phyloP scores from a whole-genome alignment of 345 rosid genomes.

The Ceriops decandra region DNA sequence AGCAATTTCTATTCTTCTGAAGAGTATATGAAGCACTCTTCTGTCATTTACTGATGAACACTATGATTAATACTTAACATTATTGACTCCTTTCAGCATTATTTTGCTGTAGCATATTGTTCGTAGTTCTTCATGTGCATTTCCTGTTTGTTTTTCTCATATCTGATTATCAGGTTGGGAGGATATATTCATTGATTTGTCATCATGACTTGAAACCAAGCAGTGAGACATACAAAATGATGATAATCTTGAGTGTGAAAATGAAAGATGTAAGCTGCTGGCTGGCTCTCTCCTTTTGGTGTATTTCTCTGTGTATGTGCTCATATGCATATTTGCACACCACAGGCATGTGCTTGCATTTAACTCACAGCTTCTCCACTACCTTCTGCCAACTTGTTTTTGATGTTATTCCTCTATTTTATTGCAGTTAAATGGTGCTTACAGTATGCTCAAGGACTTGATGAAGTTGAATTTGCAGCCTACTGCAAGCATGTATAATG shows the following conservation, averaged over 20 bases:
- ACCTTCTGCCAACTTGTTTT: background rate
- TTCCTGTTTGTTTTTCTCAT: background rate
- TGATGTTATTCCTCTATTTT: background rate
- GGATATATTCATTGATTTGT: slow-evolving; percentile 54
- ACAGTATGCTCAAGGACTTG: slow-evolving; percentile 55
- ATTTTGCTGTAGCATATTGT: background rate
- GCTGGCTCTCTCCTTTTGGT: background rate
- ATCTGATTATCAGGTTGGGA: slow-evolving; percentile 51
- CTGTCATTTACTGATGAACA: background rate
- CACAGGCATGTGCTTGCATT: background rate
- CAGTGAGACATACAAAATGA: slow-evolving; percentile 57
- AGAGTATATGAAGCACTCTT: background rate
- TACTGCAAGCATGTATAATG: slow-evolving; percentile 62
- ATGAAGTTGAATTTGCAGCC: slow-evolving; percentile 56
- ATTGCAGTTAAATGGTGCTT: slow-evolving; percentile 74
- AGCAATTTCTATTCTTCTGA: background rate
- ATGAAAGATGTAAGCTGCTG: slow-evolving; percentile 71
- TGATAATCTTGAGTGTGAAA: slow-evolving; percentile 63
- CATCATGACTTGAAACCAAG: slow-evolving; percentile 53
- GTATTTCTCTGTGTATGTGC: background rate
- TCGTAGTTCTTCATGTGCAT: background rate
- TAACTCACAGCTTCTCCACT: slow-evolving; percentile 11
- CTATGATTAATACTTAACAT: background rate
- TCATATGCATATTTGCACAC: background rate
- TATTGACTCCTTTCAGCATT: background rate